Conservation (phyloP, 2,329 filamentous ascomycete genomes). For the Trichoderma afroharzianum region DNA sequence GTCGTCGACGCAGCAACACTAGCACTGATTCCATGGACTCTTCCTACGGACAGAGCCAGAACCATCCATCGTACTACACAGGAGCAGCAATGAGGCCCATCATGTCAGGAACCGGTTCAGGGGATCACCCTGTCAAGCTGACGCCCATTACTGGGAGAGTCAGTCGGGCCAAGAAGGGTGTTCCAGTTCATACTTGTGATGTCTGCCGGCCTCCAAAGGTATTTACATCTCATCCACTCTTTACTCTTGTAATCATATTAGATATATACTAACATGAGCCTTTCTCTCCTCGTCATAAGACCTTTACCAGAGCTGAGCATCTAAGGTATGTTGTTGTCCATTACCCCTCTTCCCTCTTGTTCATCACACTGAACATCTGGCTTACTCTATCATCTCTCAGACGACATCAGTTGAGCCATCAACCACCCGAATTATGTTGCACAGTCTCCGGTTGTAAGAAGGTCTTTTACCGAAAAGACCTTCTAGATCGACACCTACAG, state of each 20-base stretch:
- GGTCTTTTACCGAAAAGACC: conserved; percentile 56
- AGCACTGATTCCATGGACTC: conserved; percentile 50
- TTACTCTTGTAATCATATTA: background rate
- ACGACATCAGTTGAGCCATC: conserved; percentile 59
- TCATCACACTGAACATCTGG: background rate
- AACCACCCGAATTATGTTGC: conserved; percentile 51
- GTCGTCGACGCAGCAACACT: conserved; percentile 42
- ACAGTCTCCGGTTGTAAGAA: conserved; percentile 52
- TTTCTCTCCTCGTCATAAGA: conserved; percentile 36
- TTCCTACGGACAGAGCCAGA: conserved; percentile 26
- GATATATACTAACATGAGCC: conserved; percentile 8
- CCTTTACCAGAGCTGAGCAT: conserved; percentile 61
- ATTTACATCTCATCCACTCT: conserved; percentile 7
- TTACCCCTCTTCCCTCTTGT: background rate
- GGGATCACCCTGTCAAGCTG: conserved; percentile 45
- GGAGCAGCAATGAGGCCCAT: conserved; percentile 40
- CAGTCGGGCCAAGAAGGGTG: conserved; percentile 56
- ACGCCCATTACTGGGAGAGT: conserved; percentile 56
- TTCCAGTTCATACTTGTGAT: conserved; percentile 55
- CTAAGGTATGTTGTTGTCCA: conserved; percentile 45
- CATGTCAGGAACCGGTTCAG: conserved; percentile 29
- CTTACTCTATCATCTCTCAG: conserved; percentile 32
- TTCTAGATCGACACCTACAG: conserved; percentile 54
- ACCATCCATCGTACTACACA: conserved; percentile 25
- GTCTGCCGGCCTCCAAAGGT: conserved; percentile 52